Percentiles rank a stretch among this genome's conserved stretches.
phyloP scores from a whole-genome alignment of 768 basidiomycete species.

The Termitomyces sp. region DNA sequence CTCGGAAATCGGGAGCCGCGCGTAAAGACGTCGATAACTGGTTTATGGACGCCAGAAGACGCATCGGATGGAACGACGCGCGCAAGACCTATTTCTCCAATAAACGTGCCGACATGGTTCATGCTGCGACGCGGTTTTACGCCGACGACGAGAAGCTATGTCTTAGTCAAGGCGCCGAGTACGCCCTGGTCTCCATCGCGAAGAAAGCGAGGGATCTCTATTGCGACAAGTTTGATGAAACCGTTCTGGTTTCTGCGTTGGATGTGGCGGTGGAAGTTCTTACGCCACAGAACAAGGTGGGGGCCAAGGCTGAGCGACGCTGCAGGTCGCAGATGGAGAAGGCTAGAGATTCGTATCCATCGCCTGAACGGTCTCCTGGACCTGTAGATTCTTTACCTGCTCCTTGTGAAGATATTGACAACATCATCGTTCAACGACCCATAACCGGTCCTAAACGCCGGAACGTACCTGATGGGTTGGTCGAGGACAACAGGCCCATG shows the following conservation, averaged over 20 bases:
- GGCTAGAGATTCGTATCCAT: conserved; percentile 11
- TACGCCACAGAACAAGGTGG: conserved; percentile 14
- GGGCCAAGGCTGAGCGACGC: conserved; percentile 4
- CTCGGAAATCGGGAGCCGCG: conserved; percentile 14
- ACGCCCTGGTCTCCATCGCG: background rate
- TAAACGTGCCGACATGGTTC: conserved; percentile 26
- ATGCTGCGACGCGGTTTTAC: conserved; percentile 31
- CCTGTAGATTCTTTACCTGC: background rate
- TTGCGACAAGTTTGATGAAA: conserved; percentile 12
- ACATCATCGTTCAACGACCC: background rate
- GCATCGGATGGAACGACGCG: conserved; percentile 47
- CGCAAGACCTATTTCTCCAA: conserved; percentile 27
- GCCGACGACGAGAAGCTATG: conserved; percentile 12
- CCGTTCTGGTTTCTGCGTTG: conserved; percentile 13
- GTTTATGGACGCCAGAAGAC: conserved; percentile 43
- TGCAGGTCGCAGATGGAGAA: background rate
- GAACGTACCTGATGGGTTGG: background rate
- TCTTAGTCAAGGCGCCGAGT: conserved; percentile 6
- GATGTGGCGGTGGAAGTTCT: conserved; percentile 23
- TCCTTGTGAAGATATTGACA: background rate
- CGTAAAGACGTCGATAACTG: conserved; percentile 33
- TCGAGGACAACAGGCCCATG: background rate
- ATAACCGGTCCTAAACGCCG: conserved; percentile 7
- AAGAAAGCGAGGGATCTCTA: conserved; percentile 14
- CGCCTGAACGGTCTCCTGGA: conserved; percentile 11